Evolutionary conservation across 139 green algal species (phyloP).

Genomic region (Chlorella sorokiniana): DNA sequence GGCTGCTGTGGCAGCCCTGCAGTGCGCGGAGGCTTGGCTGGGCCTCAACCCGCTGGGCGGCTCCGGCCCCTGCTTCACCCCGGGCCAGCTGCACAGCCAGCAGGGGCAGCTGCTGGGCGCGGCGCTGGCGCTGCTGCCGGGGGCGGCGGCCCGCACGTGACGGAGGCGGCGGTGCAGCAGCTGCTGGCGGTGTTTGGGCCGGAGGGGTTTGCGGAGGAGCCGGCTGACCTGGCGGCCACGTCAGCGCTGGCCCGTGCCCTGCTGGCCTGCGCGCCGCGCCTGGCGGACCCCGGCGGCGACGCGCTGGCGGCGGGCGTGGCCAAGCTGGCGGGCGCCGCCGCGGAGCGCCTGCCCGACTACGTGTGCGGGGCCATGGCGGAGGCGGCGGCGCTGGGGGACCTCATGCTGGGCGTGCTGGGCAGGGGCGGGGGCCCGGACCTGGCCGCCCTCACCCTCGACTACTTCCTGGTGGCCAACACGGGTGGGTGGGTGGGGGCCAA

Average conservation of each 20-base stretch:
- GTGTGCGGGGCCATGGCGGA: constrained; percentile 5
- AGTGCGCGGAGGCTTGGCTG: constrained; percentile 50
- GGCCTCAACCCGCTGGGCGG: constrained; percentile 34
- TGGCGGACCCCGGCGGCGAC: not conserved
- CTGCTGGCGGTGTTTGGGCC: constrained; percentile 51
- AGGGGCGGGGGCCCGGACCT: constrained; percentile 28
- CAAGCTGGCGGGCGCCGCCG: constrained; percentile 44
- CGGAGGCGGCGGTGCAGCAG: constrained; percentile 36
- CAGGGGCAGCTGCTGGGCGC: constrained; percentile 36
- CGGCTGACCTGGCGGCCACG: constrained; percentile 39
- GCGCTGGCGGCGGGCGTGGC: constrained; percentile 29
- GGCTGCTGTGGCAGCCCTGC: constrained; percentile 21
- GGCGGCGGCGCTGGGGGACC: constrained; percentile 49
- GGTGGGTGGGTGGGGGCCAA: not conserved
- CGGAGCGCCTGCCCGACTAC: constrained; percentile 49
- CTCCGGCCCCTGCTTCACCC: constrained; percentile 21
- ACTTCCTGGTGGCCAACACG: constrained; percentile 68
- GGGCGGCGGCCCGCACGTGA: constrained; percentile 7
- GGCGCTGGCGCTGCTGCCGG: constrained; percentile 34
- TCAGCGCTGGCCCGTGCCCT: constrained; percentile 35
- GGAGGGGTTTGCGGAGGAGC: constrained; percentile 27
- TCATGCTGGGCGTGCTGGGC: constrained; percentile 52
- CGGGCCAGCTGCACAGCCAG: constrained; percentile 33
- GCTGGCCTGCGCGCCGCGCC: constrained; percentile 29
- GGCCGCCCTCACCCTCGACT: constrained; percentile 55